Percentiles rank a stretch among this genome's conserved stretches.
Conservation (phyloP, 306 rosid species). For the Astragalus glycyphyllos region DNA sequence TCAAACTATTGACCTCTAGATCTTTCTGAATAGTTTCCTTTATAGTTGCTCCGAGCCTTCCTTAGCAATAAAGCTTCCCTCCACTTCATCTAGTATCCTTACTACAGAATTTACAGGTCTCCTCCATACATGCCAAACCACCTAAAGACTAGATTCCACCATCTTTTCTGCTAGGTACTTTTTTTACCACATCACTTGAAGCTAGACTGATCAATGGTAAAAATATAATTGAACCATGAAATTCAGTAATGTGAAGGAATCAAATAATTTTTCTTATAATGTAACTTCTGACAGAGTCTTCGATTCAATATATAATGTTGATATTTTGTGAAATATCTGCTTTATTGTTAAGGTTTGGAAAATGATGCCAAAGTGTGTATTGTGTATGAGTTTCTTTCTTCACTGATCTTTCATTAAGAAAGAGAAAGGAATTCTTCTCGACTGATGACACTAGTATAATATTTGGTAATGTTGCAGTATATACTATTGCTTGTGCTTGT, state of each 20-base stretch:
- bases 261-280: background rate
- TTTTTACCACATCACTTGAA: too few species aligned
- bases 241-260: constrained; percentile 4
- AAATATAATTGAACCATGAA: constrained; percentile 16
- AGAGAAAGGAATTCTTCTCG: constrained; percentile 12
- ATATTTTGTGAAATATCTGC: constrained; percentile 3
- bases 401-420: background rate
- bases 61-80: too few species aligned
- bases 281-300: constrained; percentile 20
- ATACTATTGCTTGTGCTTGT: constrained; percentile 33
- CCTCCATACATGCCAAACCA: too few species aligned
- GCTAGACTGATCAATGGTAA: background rate
- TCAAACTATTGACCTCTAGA: too few species aligned
- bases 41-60: too few species aligned
- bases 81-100: too few species aligned
- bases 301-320: background rate
- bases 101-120: too few species aligned
- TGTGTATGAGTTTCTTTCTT: constrained; percentile 33
- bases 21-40: too few species aligned
- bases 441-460: constrained; percentile 27
- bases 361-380: constrained; percentile 22
- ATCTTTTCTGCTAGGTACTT: too few species aligned
- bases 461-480: constrained; percentile 28
- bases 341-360: constrained; percentile 17
- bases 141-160: too few species aligned